Conservation (phyloP, 2,329 filamentous ascomycete species). For the Lojkania enalia region DNA sequence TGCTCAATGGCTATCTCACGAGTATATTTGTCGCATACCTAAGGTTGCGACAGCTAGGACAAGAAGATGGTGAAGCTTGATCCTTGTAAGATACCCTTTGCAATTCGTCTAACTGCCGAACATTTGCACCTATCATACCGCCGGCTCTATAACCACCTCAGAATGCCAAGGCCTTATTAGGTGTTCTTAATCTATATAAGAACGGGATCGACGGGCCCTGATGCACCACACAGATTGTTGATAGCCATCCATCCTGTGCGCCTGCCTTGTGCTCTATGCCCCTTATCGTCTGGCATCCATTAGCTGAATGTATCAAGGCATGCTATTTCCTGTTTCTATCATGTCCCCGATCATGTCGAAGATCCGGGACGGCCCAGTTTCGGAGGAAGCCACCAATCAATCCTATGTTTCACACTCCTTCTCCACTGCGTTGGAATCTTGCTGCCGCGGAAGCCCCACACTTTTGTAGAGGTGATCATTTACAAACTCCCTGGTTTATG, state of each 20-base stretch:
- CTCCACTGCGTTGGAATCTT: constrained; percentile 12
- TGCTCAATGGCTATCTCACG: too few relatives aligned
- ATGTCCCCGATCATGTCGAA: constrained; percentile 4
- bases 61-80: constrained; percentile 9
- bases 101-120: constrained; percentile 3
- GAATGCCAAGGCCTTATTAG: constrained; percentile 22
- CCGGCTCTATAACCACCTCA: constrained; percentile 8
- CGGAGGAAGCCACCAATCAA: constrained; percentile 13
- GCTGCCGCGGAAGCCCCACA: constrained; percentile 20
- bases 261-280: constrained; percentile 13
- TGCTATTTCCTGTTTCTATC: constrained; percentile 16
- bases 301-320: constrained; percentile 12
- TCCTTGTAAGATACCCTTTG: constrained; percentile 14
- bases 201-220: constrained; percentile 25
- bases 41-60: too few relatives aligned
- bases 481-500: constrained; percentile 24
- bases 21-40: too few relatives aligned
- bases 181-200: constrained; percentile 28
- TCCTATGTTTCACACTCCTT: constrained; percentile 11
- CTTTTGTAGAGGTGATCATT: constrained; percentile 17
- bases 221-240: constrained; percentile 21
- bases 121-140: constrained; percentile 13
- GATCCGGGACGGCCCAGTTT: constrained; percentile 5
- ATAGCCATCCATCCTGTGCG: constrained; percentile 17
- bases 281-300: constrained; percentile 26